Evolutionary conservation across 441 rosid species (phyloP), one percentile per base, ranked within the genome.

Genomic region (Gossypium davidsonii): DNA sequence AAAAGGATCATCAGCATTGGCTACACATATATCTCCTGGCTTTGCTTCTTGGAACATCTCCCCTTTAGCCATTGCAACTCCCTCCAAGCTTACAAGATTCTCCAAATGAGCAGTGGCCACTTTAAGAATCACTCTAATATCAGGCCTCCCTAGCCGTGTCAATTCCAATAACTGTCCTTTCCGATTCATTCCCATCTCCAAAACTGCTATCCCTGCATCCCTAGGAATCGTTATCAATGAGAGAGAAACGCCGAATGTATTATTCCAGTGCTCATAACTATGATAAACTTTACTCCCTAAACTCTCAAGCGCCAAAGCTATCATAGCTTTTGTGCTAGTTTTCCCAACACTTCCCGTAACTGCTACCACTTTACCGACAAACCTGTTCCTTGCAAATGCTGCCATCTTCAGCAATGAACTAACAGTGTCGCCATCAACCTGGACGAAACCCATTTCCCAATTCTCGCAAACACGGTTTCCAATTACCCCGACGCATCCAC

Each of bases 121-220:
- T 55, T 73, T 81, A 31, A 76, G 49, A 68, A 81, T 48, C 72
- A 81, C 74, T 59, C 76, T 71, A 42, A 76, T 37, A 5, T 34
- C n/a, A 0, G 82, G 84, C 61, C 78, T 78, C 7, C 78, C 80
- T 69, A 78, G 63, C 51, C 76, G 55, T 0, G 80, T 82, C 51
- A 78, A 65, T 77, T 81, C 82, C 80, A 81, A 73, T 11, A 78
- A 71, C 78, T 81, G 71, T 67, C 82, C 80, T 67, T 76, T 81
- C 44, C 51, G 48, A 60, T 77, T 52, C 84, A 76, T 78, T 46
- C 84, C 80, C 82, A 81, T 81, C 76, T 78, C 84, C 74, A 81
- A 62, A 65, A 76, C 67, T 8, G 66, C 73, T 26, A 76, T 42
- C 25, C 39, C 74, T 14, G 42, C 74, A 71, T 67, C 62, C 63